Evolutionary conservation across 768 basidiomycete species (phyloP).

Genomic region (Agaricus blazei): DNA sequence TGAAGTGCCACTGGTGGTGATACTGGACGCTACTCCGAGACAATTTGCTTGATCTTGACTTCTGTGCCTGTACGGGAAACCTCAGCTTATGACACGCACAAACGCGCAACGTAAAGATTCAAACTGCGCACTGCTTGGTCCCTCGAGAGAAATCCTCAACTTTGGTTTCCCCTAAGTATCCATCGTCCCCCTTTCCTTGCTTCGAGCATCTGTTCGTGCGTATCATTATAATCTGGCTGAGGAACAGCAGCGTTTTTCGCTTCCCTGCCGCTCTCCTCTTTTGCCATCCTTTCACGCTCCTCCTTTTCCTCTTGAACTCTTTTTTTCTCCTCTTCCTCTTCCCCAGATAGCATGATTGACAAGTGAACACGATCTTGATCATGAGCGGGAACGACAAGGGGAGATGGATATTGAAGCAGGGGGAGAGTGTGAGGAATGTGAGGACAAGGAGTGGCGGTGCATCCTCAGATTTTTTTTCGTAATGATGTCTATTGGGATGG

Average conservation of each 20-base stretch:
- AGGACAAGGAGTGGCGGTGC: not conserved
- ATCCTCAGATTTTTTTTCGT: conserved; percentile 2
- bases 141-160: too few relatives aligned
- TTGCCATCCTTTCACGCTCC: not conserved
- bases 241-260: not conserved
- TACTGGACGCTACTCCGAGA: too few relatives aligned
- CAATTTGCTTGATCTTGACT: too few relatives aligned
- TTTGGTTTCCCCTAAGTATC: not conserved
- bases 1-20: too few relatives aligned
- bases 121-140: too few relatives aligned
- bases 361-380: not conserved
- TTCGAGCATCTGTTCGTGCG: too few relatives aligned
- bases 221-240: too few relatives aligned
- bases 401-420: too few relatives aligned
- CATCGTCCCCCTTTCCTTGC: conserved; percentile 1
- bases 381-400: not conserved
- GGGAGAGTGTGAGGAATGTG: not conserved
- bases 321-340: not conserved
- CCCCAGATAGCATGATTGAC: not conserved
- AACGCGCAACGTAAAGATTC: too few relatives aligned
- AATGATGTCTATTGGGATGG: not conserved
- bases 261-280: not conserved
- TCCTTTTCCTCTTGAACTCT: not conserved
- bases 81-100: too few relatives aligned
- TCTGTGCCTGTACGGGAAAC: too few relatives aligned